Conservation (phyloP, 2,329 filamentous ascomycete species). For the Uncinocarpus reesii region DNA sequence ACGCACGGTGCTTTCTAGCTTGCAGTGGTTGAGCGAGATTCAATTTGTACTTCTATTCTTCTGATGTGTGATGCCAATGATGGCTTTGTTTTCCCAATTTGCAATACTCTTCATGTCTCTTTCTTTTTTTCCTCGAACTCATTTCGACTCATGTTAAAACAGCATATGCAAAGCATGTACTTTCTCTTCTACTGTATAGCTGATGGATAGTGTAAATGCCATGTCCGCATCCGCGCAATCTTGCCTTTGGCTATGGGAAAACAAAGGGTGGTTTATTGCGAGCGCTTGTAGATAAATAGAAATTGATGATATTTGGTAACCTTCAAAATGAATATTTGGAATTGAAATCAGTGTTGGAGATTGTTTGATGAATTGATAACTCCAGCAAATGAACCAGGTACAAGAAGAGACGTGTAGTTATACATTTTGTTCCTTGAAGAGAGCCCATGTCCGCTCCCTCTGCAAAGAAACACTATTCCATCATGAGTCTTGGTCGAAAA, state of each 20-base stretch:
- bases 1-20: background rate
- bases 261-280: background rate
- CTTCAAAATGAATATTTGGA: background rate
- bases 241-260: background rate
- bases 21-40: slow-evolving; percentile 9
- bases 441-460: background rate
- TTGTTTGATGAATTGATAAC: background rate
- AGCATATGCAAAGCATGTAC: slow-evolving; percentile 9
- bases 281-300: background rate
- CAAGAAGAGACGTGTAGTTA: background rate
- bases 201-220: slow-evolving; percentile 11
- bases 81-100: background rate
- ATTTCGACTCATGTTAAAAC: slow-evolving; percentile 4
- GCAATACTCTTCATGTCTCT: background rate
- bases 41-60: slow-evolving; percentile 9
- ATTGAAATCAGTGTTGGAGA: slow-evolving; percentile 1
- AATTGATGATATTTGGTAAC: background rate
- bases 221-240: slow-evolving; percentile 7
- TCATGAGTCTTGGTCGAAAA: background rate
- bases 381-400: background rate
- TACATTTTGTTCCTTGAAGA: slow-evolving; percentile 2
- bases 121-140: background rate
- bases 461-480: background rate
- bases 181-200: slow-evolving; percentile 9
- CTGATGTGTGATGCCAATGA: slow-evolving; percentile 9